Conservation (phyloP, 2,329 filamentous ascomycete species). For the Pyrenophora seminiperda region DNA sequence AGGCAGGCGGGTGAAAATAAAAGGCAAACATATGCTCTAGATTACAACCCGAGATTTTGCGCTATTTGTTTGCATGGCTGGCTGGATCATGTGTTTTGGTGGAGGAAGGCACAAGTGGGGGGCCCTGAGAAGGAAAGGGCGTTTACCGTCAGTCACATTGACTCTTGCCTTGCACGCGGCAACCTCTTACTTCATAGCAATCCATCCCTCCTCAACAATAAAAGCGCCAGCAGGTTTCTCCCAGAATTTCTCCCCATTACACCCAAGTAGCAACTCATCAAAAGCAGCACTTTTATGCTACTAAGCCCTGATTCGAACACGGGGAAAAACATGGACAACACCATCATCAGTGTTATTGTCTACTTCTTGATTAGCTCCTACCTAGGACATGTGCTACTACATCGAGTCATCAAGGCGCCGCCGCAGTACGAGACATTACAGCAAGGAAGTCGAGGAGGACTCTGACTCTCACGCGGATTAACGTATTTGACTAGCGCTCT, state of each 20-base stretch:
- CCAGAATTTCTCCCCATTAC: too few species aligned
- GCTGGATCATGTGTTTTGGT: neutral
- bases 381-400: constrained; percentile 16
- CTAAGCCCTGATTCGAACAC: too few species aligned
- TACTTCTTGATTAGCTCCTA: constrained; percentile 20
- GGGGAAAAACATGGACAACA: constrained; percentile 11
- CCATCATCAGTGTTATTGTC: constrained; percentile 11
- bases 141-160: neutral
- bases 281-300: too few species aligned
- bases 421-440: constrained; percentile 15
- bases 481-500: too few species aligned
- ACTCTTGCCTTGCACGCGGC: too few species aligned
- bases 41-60: too few species aligned
- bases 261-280: too few species aligned
- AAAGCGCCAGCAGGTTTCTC: too few species aligned
- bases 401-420: constrained; percentile 19
- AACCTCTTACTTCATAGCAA: neutral
- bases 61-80: neutral
- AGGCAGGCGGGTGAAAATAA: neutral
- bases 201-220: neutral
- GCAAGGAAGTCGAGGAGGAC: neutral
- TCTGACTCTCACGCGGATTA: too few species aligned
- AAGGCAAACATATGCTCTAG: too few species aligned
- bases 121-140: neutral
- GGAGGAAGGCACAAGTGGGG: too few species aligned